Conservation (phyloP, 2,329 filamentous ascomycete genomes). For the Beauveria australis region DNA sequence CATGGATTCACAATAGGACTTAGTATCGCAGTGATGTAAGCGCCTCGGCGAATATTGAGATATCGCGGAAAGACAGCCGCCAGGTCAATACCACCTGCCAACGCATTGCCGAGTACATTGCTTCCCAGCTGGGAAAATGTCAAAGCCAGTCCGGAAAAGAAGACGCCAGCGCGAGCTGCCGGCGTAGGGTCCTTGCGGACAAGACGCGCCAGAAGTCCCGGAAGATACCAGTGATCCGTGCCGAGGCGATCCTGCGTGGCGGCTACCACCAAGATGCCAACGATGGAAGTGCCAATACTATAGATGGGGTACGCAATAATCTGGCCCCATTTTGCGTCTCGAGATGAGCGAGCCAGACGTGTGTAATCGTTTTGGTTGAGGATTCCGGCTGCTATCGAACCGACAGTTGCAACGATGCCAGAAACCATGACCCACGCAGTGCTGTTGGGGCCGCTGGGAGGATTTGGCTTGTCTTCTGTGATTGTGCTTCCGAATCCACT, state of each 20-base stretch:
- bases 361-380: slow-evolving; percentile 32
- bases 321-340: slow-evolving; percentile 28
- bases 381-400: slow-evolving; percentile 30
- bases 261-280: slow-evolving; percentile 33
- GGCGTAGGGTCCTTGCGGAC: slow-evolving; percentile 22
- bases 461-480: slow-evolving; percentile 16
- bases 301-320: slow-evolving; percentile 28
- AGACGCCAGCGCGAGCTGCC: slow-evolving; percentile 27
- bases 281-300: slow-evolving; percentile 26
- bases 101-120: slow-evolving; percentile 29
- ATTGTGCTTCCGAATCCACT: slow-evolving; percentile 30
- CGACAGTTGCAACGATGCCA: slow-evolving; percentile 28
- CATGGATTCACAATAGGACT: slow-evolving; percentile 30
- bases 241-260: slow-evolving; percentile 29
- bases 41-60: slow-evolving; percentile 31
- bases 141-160: slow-evolving; percentile 30
- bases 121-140: slow-evolving; percentile 29
- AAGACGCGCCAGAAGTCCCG: slow-evolving; percentile 25
- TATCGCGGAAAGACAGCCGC: slow-evolving; percentile 28
- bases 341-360: slow-evolving; percentile 24
- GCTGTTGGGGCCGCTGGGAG: slow-evolving; percentile 22
- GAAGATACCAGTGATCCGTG: slow-evolving; percentile 31
- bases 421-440: slow-evolving; percentile 29
- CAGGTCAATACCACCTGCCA: slow-evolving; percentile 32
- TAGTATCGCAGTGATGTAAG: slow-evolving; percentile 27